Conservation (phyloP, 1,139 yeast species). For the Kluyveromyces sp. region DNA sequence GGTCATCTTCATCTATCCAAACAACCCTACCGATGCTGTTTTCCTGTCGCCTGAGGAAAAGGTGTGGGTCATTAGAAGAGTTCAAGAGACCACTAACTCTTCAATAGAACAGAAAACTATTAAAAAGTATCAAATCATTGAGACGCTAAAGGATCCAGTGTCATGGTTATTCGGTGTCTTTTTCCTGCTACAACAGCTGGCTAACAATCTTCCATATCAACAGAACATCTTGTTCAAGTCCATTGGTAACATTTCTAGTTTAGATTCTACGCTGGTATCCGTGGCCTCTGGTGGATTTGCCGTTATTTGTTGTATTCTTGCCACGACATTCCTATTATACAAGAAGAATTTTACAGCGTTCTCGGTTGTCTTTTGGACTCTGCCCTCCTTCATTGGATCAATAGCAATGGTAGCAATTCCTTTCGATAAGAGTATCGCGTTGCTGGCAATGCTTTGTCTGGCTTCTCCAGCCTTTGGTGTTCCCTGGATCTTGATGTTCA, state of each 20-base stretch:
- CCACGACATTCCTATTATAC: conserved; percentile 26
- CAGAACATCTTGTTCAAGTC: conserved; percentile 38
- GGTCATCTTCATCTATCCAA: conserved; percentile 36
- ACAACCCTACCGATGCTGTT: conserved; percentile 39
- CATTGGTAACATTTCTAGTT: conserved; percentile 38
- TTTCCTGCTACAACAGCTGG: conserved; percentile 38
- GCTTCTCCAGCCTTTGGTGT: conserved; percentile 38
- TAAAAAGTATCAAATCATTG: conserved; percentile 39
- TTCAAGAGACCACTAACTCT: conserved; percentile 36
- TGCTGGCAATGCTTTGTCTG: conserved; percentile 37
- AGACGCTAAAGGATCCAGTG: conserved; percentile 41
- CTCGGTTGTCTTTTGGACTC: conserved; percentile 35
- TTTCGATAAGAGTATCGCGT: conserved; percentile 37
- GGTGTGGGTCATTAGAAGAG: conserved; percentile 40
- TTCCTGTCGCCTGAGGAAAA: conserved; percentile 37
- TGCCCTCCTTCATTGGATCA: conserved; percentile 42
- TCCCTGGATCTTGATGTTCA: conserved; percentile 38
- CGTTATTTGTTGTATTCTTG: conserved; percentile 31
- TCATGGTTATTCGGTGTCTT: conserved; percentile 40
- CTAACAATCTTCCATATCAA: conserved; percentile 43
- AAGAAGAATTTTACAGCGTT: conserved; percentile 27
- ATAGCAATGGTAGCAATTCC: conserved; percentile 40
- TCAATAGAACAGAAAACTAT: conserved; percentile 40
- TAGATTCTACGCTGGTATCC: conserved; percentile 44
- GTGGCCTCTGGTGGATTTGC: conserved; percentile 45